Evolutionary conservation across 2,329 filamentous ascomycete genomes (phyloP).

Genomic region (Penicillium psychrosexuale): DNA sequence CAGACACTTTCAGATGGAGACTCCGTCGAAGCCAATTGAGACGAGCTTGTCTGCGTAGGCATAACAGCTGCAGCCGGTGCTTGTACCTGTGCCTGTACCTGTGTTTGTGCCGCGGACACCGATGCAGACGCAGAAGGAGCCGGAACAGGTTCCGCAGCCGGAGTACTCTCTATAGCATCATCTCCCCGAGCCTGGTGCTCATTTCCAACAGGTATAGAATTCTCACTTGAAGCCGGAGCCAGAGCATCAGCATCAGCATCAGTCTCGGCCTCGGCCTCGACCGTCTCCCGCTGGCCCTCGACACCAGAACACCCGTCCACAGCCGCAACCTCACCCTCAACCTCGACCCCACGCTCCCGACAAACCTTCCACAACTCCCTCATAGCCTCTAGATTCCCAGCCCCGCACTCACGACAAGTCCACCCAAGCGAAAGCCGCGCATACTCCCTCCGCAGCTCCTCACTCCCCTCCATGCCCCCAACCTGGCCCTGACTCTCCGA

Average conservation of each 20-base stretch:
- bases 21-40: background rate
- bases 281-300: background rate
- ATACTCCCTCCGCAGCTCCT: constrained; percentile 63
- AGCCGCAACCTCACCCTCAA: constrained; percentile 8
- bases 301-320: background rate
- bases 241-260: background rate
- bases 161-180: background rate
- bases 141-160: background rate
- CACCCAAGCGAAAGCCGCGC: constrained; percentile 65
- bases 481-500: constrained; percentile 83
- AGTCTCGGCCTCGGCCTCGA: background rate
- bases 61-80: background rate
- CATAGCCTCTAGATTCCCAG: constrained; percentile 49
- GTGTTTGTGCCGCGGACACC: background rate
- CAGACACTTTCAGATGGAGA: constrained; percentile 58
- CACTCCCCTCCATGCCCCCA: constrained; percentile 77
- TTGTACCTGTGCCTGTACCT: background rate
- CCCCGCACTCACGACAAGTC: constrained; percentile 66
- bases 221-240: background rate
- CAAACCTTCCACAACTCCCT: constrained; percentile 32
- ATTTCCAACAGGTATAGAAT: background rate
- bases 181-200: background rate
- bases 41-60: background rate
- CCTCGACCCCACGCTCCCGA: constrained; percentile 34
- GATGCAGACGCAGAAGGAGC: background rate